phyloP scores from a whole-genome alignment of 768 basidiomycete genomes.

The Hericium rajendrae region DNA sequence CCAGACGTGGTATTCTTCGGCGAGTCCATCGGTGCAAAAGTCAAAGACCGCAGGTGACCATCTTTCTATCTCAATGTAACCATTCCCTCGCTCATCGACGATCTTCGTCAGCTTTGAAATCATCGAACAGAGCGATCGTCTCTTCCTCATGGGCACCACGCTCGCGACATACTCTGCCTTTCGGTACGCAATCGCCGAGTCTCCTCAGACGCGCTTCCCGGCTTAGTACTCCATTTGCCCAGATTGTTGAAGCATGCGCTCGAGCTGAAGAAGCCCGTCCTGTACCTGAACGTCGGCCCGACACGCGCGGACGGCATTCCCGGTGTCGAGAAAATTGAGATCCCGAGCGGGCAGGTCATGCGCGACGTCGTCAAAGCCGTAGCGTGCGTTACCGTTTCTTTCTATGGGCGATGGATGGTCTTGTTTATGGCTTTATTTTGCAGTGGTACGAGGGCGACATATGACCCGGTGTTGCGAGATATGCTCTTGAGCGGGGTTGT shows the following conservation, averaged over 20 bases:
- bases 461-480: slow-evolving; percentile 36
- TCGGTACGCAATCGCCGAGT: slow-evolving; percentile 34
- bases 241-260: slow-evolving; percentile 77
- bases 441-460: slow-evolving; percentile 36
- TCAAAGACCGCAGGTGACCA: slow-evolving; percentile 67
- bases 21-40: slow-evolving; percentile 62
- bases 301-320: slow-evolving; percentile 68
- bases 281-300: slow-evolving; percentile 83
- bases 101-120: slow-evolving; percentile 38
- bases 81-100: neutral
- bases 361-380: slow-evolving; percentile 49
- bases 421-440: neutral
- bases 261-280: slow-evolving; percentile 63
- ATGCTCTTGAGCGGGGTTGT: slow-evolving; percentile 55
- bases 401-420: neutral
- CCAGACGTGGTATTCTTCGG: slow-evolving; percentile 85
- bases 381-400: slow-evolving; percentile 35
- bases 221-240: neutral
- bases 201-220: too few relatives aligned
- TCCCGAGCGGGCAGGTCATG: slow-evolving; percentile 65
- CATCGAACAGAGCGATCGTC: slow-evolving; percentile 49
- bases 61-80: neutral
- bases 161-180: slow-evolving; percentile 92
- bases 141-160: slow-evolving; percentile 83
- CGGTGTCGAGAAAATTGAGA: slow-evolving; percentile 73